A percentile compares a stretch with the other conserved stretches of the same genome.
These are phyloP conservation scores for Dendrobium huoshanense DNA, from an alignment of 106 monocot species.

Conservation along the genomic window DNA sequence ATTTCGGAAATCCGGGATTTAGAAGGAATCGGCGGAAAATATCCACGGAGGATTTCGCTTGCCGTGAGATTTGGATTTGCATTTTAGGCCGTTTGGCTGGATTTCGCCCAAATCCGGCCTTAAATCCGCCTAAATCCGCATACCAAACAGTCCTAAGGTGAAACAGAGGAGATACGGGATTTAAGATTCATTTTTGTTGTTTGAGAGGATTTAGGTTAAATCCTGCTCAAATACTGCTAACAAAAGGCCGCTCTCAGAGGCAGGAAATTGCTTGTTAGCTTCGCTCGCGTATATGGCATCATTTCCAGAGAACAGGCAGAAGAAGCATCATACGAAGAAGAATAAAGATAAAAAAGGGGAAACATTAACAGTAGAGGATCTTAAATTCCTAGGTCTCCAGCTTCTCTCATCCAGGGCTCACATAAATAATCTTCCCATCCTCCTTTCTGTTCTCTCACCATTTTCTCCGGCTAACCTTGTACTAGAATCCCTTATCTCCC, in stretches of 20 bases:
- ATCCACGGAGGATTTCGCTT: no score
- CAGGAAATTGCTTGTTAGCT: neutral
- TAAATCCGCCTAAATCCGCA: no score
- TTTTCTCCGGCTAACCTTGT: constrained; percentile 39
- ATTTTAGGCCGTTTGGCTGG: no score
- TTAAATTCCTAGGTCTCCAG: constrained; percentile 45
- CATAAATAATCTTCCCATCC: constrained; percentile 78
- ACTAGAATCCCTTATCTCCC: constrained; percentile 63
- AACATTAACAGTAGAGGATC: constrained; percentile 34
- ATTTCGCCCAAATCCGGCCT: no score
- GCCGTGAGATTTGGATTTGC: no score
- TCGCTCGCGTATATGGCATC: neutral
- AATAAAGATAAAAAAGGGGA: neutral
- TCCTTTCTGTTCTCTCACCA: constrained; percentile 58
- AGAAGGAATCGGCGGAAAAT: no score
- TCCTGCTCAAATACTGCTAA: neutral
- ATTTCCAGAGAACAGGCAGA: neutral
- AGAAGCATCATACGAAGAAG: constrained; percentile 4
- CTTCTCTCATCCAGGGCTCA: constrained; percentile 63
- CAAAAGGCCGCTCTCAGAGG: neutral
- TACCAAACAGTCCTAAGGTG: no score
- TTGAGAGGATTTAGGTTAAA: neutral
- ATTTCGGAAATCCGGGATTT: no score
- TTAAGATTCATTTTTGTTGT: neutral
- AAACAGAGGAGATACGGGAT: no score